phyloP scores from a whole-genome alignment of 1,284 basidiomycete genomes.

The Melanopsichium pennsylvanicum region DNA sequence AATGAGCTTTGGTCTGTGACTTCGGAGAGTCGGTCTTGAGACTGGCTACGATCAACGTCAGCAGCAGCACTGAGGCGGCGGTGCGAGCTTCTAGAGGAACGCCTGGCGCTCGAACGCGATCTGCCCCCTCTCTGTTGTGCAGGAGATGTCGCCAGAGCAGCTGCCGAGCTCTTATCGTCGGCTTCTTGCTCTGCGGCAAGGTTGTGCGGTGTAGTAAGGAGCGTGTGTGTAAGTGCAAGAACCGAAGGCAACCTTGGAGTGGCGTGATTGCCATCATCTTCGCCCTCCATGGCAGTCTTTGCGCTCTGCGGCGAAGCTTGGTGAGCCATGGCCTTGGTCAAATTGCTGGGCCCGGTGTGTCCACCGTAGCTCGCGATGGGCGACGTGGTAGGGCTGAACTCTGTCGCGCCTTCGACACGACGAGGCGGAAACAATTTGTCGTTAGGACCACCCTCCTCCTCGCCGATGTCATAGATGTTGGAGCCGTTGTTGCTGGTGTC shows the following conservation, averaged over 20 bases:
- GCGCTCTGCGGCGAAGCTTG: slow-evolving; percentile 29
- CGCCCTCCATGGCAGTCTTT: slow-evolving; percentile 7
- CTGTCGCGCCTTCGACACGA: not conserved
- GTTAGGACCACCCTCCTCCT: slow-evolving; percentile 24
- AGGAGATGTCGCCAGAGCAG: too few relatives aligned
- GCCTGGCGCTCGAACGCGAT: slow-evolving; percentile 21
- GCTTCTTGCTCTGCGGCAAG: slow-evolving; percentile 6
- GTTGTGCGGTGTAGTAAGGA: slow-evolving; percentile 16
- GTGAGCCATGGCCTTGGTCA: slow-evolving; percentile 37
- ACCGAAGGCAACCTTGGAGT: slow-evolving; percentile 28
- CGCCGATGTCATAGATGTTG: slow-evolving; percentile 39
- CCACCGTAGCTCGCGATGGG: slow-evolving; percentile 28
- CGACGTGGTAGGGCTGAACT: slow-evolving; percentile 31
- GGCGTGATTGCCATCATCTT: slow-evolving; percentile 41
- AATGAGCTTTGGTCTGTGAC: slow-evolving; percentile 26
- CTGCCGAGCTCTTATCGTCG: slow-evolving; percentile 16
- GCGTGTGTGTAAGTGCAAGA: slow-evolving; percentile 25
- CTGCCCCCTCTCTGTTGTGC: slow-evolving; percentile 5
- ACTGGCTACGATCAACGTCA: slow-evolving; percentile 13
- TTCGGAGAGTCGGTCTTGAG: slow-evolving; percentile 24
- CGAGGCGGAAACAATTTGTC: slow-evolving; percentile 33
- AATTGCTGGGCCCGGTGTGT: slow-evolving; percentile 43
- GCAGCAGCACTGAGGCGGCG: too few relatives aligned
- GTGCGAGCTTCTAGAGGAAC: not conserved
- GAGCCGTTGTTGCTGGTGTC: slow-evolving; percentile 38